Evolutionary conservation across 2,329 filamentous ascomycete genomes (phyloP), one percentile per base, ranked within the genome.

Genomic region (Cladosporium sp.): DNA sequence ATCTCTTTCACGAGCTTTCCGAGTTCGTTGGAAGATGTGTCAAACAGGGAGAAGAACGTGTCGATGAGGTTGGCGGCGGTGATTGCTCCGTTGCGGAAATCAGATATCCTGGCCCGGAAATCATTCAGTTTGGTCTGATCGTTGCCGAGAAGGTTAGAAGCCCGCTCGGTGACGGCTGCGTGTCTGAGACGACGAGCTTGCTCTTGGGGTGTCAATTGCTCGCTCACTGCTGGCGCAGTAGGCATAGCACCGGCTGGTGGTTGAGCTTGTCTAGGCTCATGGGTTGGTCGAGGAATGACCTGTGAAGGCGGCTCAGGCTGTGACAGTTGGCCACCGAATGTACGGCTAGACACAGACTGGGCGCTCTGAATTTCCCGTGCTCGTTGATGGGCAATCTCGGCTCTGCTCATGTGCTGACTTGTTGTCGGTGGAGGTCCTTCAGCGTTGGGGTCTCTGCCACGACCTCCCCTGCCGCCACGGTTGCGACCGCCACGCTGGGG

Each of bases 1-100:
- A 96, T 79, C 65, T 98, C 93, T 54, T 92, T 87, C 55, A 97
- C 80, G 1, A 98, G 78, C 20, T 91, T 96, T 12, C 91, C 91
- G 0, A 98, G 75, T 22, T 94, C 86, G 12, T 82, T 80, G 7
- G 88, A 85, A 0, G 86, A 83, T 0, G 86, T 86, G 63, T 95
- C 74, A 57, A 95, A 96, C 3, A 96, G 77, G 0, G 85, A 80
- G 64, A 95, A 95, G 69, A 96, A 90, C 0, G 83, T 81, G 57
- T 96, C 90, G 52, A 97, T 85, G 1, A 98, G 78, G 53, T 88
- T 83, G 0, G 82, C 75, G 0, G 90, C 86, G 0, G 83, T 79
- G 47, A 90, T 75, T n/a, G 75, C 72, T 15, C 80, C 84, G 40
- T 78, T 80, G 19, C 84, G 85, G 66, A 86, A 98, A 11, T 83